Conservation (phyloP, 202 grass and related monocot genomes). For the Setaria viridis region DNA sequence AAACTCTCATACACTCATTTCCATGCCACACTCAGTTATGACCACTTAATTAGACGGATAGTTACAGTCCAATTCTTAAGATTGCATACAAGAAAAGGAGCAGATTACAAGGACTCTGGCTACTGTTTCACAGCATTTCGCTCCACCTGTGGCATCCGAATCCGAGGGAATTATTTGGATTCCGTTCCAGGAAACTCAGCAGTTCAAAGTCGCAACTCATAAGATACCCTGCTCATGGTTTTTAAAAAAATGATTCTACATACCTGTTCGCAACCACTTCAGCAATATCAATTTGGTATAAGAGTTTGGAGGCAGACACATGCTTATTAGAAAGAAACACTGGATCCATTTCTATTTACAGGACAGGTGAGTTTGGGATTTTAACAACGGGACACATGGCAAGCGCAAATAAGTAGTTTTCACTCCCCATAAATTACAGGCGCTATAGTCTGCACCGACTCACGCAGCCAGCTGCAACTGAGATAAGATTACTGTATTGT, state of each 20-base stretch:
- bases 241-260: background rate
- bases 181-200: too few species aligned
- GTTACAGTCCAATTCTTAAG: too few species aligned
- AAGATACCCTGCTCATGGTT: too few species aligned
- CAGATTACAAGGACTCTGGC: too few species aligned
- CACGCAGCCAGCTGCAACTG: constrained; percentile 4
- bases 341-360: constrained; percentile 12
- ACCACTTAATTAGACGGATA: too few species aligned
- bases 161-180: too few species aligned
- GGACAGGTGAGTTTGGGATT: background rate
- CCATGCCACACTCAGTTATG: too few species aligned
- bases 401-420: background rate
- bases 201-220: too few species aligned
- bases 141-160: too few species aligned
- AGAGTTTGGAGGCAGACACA: background rate
- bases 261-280: background rate
- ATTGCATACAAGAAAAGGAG: too few species aligned
- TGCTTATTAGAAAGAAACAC: background rate
- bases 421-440: background rate
- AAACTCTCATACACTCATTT: too few species aligned
- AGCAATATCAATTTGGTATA: background rate
- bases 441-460: constrained; percentile 6
- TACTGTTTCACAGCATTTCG: too few species aligned
- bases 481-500: constrained; percentile 21
- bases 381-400: background rate